Conservation (phyloP, 106 monocot genomes). For the Acorus gramineus region DNA sequence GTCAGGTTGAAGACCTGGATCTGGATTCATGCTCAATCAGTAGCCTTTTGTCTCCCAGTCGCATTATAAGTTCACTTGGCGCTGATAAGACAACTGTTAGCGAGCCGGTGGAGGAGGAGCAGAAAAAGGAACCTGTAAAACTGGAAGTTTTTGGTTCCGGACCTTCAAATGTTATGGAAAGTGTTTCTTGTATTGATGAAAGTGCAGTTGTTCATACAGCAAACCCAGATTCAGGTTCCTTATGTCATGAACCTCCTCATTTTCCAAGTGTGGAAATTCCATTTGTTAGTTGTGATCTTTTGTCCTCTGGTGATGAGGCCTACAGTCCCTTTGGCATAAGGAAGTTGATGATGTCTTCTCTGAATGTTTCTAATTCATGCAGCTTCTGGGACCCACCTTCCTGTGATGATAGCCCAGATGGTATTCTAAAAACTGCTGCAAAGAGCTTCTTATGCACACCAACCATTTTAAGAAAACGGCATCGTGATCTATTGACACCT, state of each 20-base stretch:
- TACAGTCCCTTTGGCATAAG: constrained; percentile 93
- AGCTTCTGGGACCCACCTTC: constrained; percentile 63
- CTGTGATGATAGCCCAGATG: constrained; percentile 50
- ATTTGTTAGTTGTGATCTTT: constrained; percentile 82
- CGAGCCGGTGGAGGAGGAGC: constrained; percentile 4
- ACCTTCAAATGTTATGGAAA: constrained; percentile 9
- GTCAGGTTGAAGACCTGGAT: constrained; percentile 21
- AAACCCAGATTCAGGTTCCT: constrained; percentile 22
- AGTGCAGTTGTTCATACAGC: constrained; percentile 10
- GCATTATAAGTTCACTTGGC: constrained; percentile 8
- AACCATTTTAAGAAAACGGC: constrained; percentile 87
- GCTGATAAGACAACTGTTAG: constrained; percentile 2
- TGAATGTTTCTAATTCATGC: constrained; percentile 26
- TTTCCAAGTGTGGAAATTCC: constrained; percentile 81
- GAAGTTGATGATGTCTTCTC: constrained; percentile 67
- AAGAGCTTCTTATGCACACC: constrained; percentile 66
- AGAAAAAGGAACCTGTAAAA: constrained; percentile 15
- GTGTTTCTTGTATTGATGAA: constrained; percentile 16
- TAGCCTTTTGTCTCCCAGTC: constrained; percentile 13
- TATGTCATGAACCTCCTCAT: constrained; percentile 84
- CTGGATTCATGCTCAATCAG: constrained; percentile 17
- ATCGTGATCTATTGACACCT: constrained; percentile 67
- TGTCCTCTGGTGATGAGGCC: constrained; percentile 60
- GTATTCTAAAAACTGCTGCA: constrained; percentile 62
- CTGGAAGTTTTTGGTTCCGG: constrained; percentile 11